Conservation (phyloP, 805 yeast genomes). For the Maudiozyma saulgeensis region DNA sequence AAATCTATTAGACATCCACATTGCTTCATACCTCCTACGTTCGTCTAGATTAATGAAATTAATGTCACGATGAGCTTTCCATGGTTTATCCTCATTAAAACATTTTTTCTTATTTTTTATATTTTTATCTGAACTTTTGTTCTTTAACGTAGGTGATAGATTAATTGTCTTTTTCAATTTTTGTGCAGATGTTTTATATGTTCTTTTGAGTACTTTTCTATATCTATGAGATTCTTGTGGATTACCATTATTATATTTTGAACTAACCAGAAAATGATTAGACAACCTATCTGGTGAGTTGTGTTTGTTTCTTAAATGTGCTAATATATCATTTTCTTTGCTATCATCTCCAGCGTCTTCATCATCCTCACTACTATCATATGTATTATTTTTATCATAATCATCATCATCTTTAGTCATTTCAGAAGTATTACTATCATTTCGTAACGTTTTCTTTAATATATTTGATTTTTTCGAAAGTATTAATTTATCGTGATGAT, state of each 20-base stretch:
- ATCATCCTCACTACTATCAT: too few relatives aligned
- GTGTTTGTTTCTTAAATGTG: too few relatives aligned
- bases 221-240: background rate
- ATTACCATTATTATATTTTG: background rate
- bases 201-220: background rate
- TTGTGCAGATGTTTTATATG: background rate
- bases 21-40: conserved; percentile 81
- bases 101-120: background rate
- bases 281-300: too few relatives aligned
- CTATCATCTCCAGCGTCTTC: too few relatives aligned
- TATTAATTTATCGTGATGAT: background rate
- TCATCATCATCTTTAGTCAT: background rate
- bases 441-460: background rate
- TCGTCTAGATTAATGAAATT: conserved; percentile 50
- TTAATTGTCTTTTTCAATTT: background rate
- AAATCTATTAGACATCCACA: conserved; percentile 87
- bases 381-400: background rate
- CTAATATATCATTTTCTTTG: too few relatives aligned
- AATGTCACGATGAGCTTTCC: conserved; percentile 75
- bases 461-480: background rate
- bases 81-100: conserved; percentile 85
- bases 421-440: background rate
- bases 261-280: background rate
- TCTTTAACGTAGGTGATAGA: background rate
- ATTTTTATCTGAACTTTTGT: background rate